Evolutionary conservation across 2,329 filamentous ascomycete species (phyloP).

Genomic region (Calonectria leucothoes): DNA sequence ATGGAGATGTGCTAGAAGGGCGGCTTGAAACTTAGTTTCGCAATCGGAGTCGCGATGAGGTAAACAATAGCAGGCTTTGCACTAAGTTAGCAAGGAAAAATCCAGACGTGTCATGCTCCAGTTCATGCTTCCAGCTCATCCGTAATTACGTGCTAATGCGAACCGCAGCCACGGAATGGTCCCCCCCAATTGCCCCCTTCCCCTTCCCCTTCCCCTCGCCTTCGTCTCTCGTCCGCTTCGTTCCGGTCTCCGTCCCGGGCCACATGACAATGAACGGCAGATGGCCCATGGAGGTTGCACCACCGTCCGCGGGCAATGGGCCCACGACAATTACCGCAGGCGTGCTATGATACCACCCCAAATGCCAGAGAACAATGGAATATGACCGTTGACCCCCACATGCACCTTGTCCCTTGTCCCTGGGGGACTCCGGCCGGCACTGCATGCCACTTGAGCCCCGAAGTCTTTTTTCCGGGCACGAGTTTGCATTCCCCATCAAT

Average conservation of each 20-base stretch:
- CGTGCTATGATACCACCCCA: conserved; percentile 25
- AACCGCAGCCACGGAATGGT: not conserved
- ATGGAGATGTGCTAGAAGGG: conserved; percentile 7
- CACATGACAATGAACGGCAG: conserved; percentile 16
- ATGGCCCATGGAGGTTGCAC: conserved; percentile 23
- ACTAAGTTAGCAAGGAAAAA: conserved; percentile 10
- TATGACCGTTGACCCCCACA: conserved; percentile 10
- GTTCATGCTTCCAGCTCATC: conserved; percentile 13
- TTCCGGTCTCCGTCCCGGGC: conserved; percentile 12
- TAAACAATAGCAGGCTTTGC: conserved; percentile 11
- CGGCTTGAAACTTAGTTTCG: conserved; percentile 26
- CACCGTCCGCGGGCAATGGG: conserved; percentile 22
- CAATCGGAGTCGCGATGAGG: conserved; percentile 16
- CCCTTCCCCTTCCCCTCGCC: not conserved
- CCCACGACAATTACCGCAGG: conserved; percentile 24
- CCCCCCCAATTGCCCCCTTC: not conserved
- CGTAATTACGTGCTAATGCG: conserved; percentile 12
- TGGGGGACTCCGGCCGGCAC: conserved; percentile 21
- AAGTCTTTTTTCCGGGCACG: not conserved
- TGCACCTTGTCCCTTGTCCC: conserved; percentile 12
- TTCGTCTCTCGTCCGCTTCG: not conserved
- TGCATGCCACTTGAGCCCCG: conserved; percentile 13
- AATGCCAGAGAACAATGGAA: conserved; percentile 5
- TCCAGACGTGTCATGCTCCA: conserved; percentile 1
- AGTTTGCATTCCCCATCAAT: conserved; percentile 18